These are phyloP conservation scores for Scleroderma citrinum DNA, from an alignment of 768 basidiomycete species.

Conservation along the genomic window DNA sequence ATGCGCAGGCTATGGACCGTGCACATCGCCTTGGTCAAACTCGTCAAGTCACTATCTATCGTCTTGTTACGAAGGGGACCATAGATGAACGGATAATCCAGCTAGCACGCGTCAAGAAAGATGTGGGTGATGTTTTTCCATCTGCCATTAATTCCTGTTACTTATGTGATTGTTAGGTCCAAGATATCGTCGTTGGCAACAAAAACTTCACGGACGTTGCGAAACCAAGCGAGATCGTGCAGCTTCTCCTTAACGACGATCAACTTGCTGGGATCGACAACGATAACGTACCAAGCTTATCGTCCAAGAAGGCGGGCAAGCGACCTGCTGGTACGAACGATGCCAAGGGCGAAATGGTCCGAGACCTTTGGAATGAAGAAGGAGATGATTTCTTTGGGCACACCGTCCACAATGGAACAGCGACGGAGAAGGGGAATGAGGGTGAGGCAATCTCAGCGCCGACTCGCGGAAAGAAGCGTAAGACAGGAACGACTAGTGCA, in stretches of 20 bases:
- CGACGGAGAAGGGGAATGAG: constrained; percentile 24
- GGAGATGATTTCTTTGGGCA: constrained; percentile 85
- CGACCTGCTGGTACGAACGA: constrained; percentile 26
- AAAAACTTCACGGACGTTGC: constrained; percentile 91
- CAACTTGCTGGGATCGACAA: constrained; percentile 72
- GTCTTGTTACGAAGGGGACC: constrained; percentile 87
- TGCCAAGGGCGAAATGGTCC: constrained; percentile 34
- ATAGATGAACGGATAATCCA: constrained; percentile 98
- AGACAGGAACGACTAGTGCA: constrained; percentile 18
- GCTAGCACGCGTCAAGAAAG: constrained; percentile 94
- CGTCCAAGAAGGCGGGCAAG: constrained; percentile 32
- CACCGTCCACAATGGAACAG: constrained; percentile 23
- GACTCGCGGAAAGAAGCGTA: constrained; percentile 30
- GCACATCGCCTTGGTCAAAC: constrained; percentile 96
- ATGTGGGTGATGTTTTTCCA: constrained; percentile 44
- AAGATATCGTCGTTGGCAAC: constrained; percentile 98
- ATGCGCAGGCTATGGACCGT: constrained; percentile 97
- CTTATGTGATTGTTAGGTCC: constrained; percentile 53
- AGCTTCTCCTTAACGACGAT: constrained; percentile 89
- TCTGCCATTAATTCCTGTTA: neutral
- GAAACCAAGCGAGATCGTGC: constrained; percentile 95
- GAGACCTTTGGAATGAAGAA: constrained; percentile 82
- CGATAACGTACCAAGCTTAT: constrained; percentile 32
- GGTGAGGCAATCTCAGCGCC: constrained; percentile 22
- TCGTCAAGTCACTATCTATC: constrained; percentile 94